phyloP scores from a whole-genome alignment of 352 stramenopile genomes.

The Phytophthora pistaciae region DNA sequence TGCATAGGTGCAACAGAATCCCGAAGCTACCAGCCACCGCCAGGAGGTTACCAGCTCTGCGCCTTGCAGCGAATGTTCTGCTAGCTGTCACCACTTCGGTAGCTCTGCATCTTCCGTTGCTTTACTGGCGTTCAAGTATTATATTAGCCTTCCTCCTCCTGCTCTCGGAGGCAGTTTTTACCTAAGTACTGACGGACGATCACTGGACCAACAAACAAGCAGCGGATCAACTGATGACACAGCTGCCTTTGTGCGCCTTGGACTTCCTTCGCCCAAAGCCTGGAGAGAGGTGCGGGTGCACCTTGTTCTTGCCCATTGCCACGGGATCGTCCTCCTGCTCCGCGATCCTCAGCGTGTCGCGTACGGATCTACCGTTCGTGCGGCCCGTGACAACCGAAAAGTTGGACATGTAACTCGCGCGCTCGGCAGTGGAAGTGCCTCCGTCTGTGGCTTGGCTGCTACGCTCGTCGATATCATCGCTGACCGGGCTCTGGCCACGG shows the following conservation, averaged over 20 bases:
- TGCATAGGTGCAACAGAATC: conserved; percentile 2
- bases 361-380: conserved; percentile 62
- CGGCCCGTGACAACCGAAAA: conserved; percentile 55
- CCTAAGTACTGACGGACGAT: conserved; percentile 14
- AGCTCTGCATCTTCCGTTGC: neutral
- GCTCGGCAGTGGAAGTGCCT: conserved; percentile 51
- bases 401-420: conserved; percentile 70
- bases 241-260: conserved; percentile 42
- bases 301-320: conserved; percentile 20
- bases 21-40: conserved; percentile 15
- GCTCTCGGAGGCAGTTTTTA: conserved; percentile 19
- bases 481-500: conserved; percentile 43
- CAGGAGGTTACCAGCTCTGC: conserved; percentile 32
- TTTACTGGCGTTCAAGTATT: conserved; percentile 20
- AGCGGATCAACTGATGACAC: conserved; percentile 46
- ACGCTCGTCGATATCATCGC: conserved; percentile 51
- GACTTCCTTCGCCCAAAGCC: conserved; percentile 32
- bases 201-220: conserved; percentile 1
- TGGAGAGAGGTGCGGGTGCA: conserved; percentile 23
- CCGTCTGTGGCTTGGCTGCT: conserved; percentile 58
- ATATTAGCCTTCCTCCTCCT: conserved; percentile 21
- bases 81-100: neutral
- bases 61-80: conserved; percentile 65
- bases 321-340: conserved; percentile 65
- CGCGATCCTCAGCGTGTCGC: conserved; percentile 75